These are phyloP conservation scores for Croton setiger DNA, from an alignment of 441 rosid genomes.

Conservation along the genomic window DNA sequence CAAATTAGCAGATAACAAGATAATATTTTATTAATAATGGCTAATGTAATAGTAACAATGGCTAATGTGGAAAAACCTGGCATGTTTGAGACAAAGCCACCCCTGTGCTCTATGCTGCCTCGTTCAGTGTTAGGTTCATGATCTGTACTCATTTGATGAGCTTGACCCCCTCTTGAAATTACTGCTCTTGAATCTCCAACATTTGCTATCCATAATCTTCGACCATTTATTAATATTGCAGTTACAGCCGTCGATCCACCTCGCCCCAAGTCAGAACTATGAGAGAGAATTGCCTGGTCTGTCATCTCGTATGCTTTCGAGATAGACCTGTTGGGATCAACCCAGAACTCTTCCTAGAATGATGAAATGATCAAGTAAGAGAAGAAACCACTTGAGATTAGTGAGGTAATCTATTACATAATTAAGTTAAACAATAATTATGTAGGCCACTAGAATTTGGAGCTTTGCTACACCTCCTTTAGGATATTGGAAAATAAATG, in stretches of 20 bases:
- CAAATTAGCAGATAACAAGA: neutral
- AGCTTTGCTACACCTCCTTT: conserved; percentile 54
- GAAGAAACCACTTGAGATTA: conserved; percentile 9
- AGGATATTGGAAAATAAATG: conserved; percentile 75
- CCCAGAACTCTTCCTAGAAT: conserved; percentile 73
- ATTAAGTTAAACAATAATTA: conserved; percentile 10
- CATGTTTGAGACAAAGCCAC: conserved; percentile 95
- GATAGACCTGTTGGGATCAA: conserved; percentile 61
- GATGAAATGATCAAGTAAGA: conserved; percentile 23
- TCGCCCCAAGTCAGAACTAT: conserved; percentile 63
- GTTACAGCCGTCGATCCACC: conserved; percentile 98
- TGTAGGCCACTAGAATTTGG: conserved; percentile 12
- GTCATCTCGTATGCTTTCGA: conserved; percentile 79
- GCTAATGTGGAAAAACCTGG: conserved; percentile 54
- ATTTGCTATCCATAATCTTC: conserved; percentile 70
- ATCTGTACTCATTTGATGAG: conserved; percentile 61
- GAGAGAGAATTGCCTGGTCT: conserved; percentile 77
- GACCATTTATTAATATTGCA: conserved; percentile 65
- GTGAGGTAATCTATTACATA: neutral
- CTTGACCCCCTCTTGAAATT: conserved; percentile 62
- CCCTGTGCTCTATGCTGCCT: conserved; percentile 72
- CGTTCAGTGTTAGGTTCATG: conserved; percentile 90
- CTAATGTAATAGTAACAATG: neutral
- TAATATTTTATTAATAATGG: conserved; percentile 5
- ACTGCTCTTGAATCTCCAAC: conserved; percentile 92